phyloP scores from a whole-genome alignment of 1,284 basidiomycete genomes.

The Rhodotorula sp. region DNA sequence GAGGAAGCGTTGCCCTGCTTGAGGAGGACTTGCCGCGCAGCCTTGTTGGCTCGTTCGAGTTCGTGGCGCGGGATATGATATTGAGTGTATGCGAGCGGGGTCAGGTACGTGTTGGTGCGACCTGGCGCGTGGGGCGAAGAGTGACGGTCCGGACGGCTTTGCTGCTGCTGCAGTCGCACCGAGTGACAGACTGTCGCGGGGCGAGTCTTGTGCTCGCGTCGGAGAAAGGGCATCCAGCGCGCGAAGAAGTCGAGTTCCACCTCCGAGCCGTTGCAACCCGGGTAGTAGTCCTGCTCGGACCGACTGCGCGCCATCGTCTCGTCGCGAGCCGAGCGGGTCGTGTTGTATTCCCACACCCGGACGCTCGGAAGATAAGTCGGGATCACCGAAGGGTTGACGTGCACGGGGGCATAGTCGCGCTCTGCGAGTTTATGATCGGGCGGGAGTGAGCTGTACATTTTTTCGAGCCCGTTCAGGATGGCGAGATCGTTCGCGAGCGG shows the following conservation, averaged over 20 bases:
- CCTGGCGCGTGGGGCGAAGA: constrained; percentile 61
- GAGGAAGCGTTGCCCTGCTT: not conserved
- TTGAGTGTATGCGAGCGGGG: constrained; percentile 77
- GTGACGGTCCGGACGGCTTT: not conserved
- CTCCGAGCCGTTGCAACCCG: not conserved
- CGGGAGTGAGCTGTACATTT: constrained; percentile 27
- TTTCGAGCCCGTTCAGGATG: constrained; percentile 24
- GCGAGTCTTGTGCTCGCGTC: too few species aligned
- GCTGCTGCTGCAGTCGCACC: constrained; percentile 51
- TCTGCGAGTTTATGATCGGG: constrained; percentile 53
- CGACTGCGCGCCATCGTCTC: not conserved
- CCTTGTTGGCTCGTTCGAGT: constrained; percentile 59
- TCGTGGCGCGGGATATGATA: constrained; percentile 61
- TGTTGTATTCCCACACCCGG: constrained; percentile 64
- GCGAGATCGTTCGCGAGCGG: not conserved
- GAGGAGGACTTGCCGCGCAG: not conserved
- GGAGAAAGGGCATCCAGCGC: not conserved
- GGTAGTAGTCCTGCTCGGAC: constrained; percentile 5
- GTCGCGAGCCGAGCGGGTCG: constrained; percentile 1
- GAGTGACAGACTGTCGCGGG: not conserved
- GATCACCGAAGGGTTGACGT: constrained; percentile 74
- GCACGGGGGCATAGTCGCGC: constrained; percentile 68
- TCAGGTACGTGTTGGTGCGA: constrained; percentile 65
- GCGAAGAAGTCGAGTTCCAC: not conserved
- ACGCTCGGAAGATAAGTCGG: constrained; percentile 85